Conservation (phyloP, 1,284 basidiomycete species). For the Thelephora terrestris region DNA sequence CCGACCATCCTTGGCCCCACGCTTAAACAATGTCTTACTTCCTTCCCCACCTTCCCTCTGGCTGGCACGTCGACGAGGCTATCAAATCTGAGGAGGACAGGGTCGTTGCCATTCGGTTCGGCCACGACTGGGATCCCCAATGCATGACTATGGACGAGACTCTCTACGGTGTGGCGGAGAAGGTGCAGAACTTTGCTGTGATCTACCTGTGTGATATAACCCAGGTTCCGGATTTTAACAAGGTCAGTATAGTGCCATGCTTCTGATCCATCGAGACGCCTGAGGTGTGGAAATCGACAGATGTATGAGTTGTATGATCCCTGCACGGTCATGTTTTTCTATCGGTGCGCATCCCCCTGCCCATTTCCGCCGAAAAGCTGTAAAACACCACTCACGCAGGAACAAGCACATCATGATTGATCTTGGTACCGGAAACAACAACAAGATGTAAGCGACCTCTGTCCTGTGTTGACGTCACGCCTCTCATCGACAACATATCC, state of each 20-base stretch:
- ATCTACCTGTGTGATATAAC: conserved; percentile 96
- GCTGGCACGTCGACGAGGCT: conserved; percentile 97
- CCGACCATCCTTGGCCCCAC: not conserved
- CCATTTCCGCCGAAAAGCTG: not conserved
- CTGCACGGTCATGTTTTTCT: conserved; percentile 97
- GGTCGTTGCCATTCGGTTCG: conserved; percentile 92
- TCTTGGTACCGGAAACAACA: conserved; percentile 98
- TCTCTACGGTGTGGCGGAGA: conserved; percentile 85
- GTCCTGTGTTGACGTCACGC: not conserved
- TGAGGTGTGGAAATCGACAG: conserved; percentile 28
- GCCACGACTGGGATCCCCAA: conserved; percentile 89
- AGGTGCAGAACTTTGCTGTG: conserved; percentile 97
- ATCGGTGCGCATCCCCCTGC: conserved; percentile 49
- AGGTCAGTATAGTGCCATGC: conserved; percentile 44
- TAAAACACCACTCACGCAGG: conserved; percentile 31
- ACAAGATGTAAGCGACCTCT: conserved; percentile 76
- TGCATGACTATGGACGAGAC: conserved; percentile 99
- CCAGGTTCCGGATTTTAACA: conserved; percentile 98
- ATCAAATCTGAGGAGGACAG: conserved; percentile 97
- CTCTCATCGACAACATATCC: conserved; percentile 3
- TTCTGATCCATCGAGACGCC: not conserved
- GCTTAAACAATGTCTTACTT: conserved; percentile 65
- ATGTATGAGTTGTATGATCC: conserved; percentile 94
- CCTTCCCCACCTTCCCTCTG: conserved; percentile 85
- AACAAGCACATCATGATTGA: conserved; percentile 99